These are phyloP conservation scores for Ceratobasidium sp. DNA, from an alignment of 1,284 basidiomycete species.

Conservation along the genomic window DNA sequence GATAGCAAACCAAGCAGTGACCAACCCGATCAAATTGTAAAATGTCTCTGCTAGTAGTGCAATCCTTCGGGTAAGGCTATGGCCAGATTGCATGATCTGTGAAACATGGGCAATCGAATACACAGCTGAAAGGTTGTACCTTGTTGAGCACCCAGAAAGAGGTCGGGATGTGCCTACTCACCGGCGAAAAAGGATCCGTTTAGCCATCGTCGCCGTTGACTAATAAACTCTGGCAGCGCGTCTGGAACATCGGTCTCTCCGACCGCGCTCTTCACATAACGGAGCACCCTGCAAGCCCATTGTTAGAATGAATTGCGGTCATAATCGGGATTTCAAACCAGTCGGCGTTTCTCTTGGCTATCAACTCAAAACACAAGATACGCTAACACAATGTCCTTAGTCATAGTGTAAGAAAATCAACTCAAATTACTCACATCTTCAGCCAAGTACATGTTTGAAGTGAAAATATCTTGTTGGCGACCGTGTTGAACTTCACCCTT, in stretches of 20 bases:
- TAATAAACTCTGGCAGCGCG: slow-evolving; percentile 91
- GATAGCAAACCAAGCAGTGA: slow-evolving; percentile 93
- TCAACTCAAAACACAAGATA: slow-evolving; percentile 95
- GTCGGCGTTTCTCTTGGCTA: slow-evolving; percentile 86
- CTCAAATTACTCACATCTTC: slow-evolving; percentile 67
- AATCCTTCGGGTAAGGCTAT: slow-evolving; percentile 78
- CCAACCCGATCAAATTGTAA: slow-evolving; percentile 87
- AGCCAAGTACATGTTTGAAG: slow-evolving; percentile 89
- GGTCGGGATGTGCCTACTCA: slow-evolving; percentile 5
- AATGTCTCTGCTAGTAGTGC: slow-evolving; percentile 79
- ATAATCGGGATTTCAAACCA: slow-evolving; percentile 62
- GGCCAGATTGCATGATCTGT: slow-evolving; percentile 85
- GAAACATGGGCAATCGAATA: slow-evolving; percentile 62
- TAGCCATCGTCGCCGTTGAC: slow-evolving; percentile 88
- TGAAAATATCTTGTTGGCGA: slow-evolving; percentile 93
- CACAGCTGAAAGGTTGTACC: slow-evolving; percentile 47
- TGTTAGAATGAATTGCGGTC: neutral
- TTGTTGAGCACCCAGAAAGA: slow-evolving; percentile 41
- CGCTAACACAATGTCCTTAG: slow-evolving; percentile 62
- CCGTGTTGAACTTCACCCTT: slow-evolving; percentile 93
- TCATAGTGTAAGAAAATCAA: neutral
- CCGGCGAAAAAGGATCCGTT: slow-evolving; percentile 97
- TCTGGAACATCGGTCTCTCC: slow-evolving; percentile 98
- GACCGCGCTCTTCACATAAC: slow-evolving; percentile 93
- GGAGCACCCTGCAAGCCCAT: slow-evolving; percentile 73